phyloP scores from a whole-genome alignment of 495 filamentous ascomycete species.

The Penicillium bialowiezense region DNA sequence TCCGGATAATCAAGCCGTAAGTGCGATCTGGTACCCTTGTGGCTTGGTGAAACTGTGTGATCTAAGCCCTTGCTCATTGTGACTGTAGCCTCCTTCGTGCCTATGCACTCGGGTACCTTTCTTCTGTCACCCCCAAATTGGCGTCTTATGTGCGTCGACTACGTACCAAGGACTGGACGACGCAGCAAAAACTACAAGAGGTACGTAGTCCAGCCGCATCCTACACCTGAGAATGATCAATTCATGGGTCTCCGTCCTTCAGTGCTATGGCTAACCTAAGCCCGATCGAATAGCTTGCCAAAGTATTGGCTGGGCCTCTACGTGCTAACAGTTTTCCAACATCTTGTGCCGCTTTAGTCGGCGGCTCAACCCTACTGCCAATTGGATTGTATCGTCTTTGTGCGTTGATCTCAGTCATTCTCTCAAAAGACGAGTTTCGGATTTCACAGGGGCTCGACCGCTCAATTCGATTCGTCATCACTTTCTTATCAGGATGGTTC shows the following conservation, averaged over 20 bases:
- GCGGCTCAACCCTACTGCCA: slow-evolving; percentile 72
- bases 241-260: background rate
- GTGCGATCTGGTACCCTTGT: slow-evolving; percentile 15
- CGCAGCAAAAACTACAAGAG: slow-evolving; percentile 36
- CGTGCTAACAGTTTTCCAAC: slow-evolving; percentile 65
- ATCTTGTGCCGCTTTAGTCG: slow-evolving; percentile 75
- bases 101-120: slow-evolving; percentile 73
- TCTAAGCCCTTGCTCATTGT: slow-evolving; percentile 7
- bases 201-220: slow-evolving; percentile 22
- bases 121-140: slow-evolving; percentile 64
- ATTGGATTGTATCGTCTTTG: slow-evolving; percentile 32
- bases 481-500: slow-evolving; percentile 47
- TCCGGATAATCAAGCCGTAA: slow-evolving; percentile 27
- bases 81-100: slow-evolving; percentile 62
- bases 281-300: slow-evolving; percentile 27
- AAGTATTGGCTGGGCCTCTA: slow-evolving; percentile 35
- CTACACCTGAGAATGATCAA: slow-evolving; percentile 4
- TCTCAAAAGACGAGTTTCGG: slow-evolving; percentile 13
- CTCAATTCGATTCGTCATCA: slow-evolving; percentile 37
- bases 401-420: slow-evolving; percentile 18
- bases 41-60: slow-evolving; percentile 8
- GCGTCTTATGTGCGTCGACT: slow-evolving; percentile 53
- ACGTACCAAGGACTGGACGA: slow-evolving; percentile 41
- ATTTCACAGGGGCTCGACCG: slow-evolving; percentile 18
- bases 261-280: slow-evolving; percentile 8